Evolutionary conservation across 257 asterid genomes (phyloP).

Genomic region (Ajuga chamaepitys): DNA sequence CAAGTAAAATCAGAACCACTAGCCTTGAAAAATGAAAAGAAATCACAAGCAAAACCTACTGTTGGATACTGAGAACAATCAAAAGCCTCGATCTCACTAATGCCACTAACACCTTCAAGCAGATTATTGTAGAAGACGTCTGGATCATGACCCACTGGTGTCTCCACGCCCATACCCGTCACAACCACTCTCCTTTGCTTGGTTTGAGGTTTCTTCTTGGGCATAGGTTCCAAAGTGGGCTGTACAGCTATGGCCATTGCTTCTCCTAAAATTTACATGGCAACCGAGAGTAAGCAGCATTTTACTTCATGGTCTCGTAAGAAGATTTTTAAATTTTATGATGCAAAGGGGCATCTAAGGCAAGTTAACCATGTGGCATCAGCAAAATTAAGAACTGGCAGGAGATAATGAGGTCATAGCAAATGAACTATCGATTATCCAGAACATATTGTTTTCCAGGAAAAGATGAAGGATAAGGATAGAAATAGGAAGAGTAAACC

Average conservation of each 20-base stretch:
- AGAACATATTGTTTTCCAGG: not conserved
- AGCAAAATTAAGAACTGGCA: not conserved
- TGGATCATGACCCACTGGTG: slow-evolving; percentile 78
- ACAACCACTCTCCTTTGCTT: slow-evolving; percentile 90
- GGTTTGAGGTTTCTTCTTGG: slow-evolving; percentile 52
- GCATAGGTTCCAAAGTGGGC: slow-evolving; percentile 38
- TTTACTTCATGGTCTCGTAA: not conserved
- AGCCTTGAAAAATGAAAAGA: slow-evolving; percentile 3
- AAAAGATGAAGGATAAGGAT: not conserved
- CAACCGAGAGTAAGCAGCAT: slow-evolving; percentile 9
- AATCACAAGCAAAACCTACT: slow-evolving; percentile 37
- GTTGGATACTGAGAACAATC: slow-evolving; percentile 86
- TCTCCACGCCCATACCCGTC: slow-evolving; percentile 94
- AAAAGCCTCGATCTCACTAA: slow-evolving; percentile 81
- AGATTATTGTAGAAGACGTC: slow-evolving; percentile 74
- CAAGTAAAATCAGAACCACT: slow-evolving; percentile 17
- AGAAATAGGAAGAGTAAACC: not conserved
- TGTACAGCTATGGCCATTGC: slow-evolving; percentile 47
- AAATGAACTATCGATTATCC: not conserved
- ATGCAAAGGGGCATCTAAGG: not conserved
- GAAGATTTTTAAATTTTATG: not conserved
- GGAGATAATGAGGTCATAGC: slow-evolving; percentile 5
- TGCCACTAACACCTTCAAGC: slow-evolving; percentile 87
- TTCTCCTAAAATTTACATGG: slow-evolving; percentile 39
- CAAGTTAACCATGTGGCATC: not conserved